Evolutionary conservation across 2,329 filamentous ascomycete genomes (phyloP), one percentile per base, ranked within the genome.

Genomic region (Aspergillus pseudoglaucus): DNA sequence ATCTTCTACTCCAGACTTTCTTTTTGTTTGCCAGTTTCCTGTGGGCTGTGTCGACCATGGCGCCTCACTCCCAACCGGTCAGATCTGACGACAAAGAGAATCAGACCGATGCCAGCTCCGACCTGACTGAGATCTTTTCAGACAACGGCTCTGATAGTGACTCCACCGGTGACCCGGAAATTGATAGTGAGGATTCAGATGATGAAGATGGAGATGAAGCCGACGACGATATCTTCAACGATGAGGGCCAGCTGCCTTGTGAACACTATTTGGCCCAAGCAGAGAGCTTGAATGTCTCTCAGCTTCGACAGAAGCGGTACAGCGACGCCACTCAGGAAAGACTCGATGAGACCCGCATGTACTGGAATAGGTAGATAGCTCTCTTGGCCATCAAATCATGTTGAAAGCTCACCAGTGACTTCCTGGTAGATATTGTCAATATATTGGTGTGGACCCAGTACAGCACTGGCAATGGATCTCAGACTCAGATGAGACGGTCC

Each of bases 241-340:
- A 57, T 20, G 42, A 54, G 20, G 48, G 55, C 44, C 39, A 52
- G 30, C 38, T 53, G 27, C 50, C 49, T 32, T 47, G 44, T 14
- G 48, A 58, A 49, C 39, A 56, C 39, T 58, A 58, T 41, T 38
- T 57, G n/a, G 47, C 48, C 12, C 30, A 53, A 50, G 55, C 50
- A 35, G 48, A 57, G 50, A 50, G 49, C 37, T 51, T 59, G 9
- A 45, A 59, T 54, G 39, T 57, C 38, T 50, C 56, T 32, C 44
- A 54, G 47, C 50, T 56, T 51, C 41, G 42, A 50, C 50, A 59
- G 47, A 49, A 58, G 42, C 47, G 47, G 37, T 59, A 59, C 45
- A 59, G 56, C 47, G 6, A 18, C 12, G 10, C 9, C 25, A 27
- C 25, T 27, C 25, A 27, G 9, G 25, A 27, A 27, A 27, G 25